Conservation (phyloP, 768 basidiomycete genomes). For the Suillus ampliporus region DNA sequence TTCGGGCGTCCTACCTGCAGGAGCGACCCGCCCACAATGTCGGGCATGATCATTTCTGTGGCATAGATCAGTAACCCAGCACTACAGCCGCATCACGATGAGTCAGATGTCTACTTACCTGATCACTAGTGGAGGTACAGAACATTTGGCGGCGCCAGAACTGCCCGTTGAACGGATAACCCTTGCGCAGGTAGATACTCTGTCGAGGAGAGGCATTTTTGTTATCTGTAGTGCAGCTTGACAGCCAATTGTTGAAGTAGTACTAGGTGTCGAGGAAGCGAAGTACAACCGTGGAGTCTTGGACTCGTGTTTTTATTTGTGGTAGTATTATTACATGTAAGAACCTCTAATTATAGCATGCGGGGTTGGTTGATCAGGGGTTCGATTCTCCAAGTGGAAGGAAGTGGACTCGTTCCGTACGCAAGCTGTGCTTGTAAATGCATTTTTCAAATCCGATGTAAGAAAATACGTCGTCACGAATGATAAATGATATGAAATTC, state of each 20-base stretch:
- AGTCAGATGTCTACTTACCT: conserved; percentile 1
- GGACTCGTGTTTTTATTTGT: no score
- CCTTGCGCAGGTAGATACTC: conserved; percentile 6
- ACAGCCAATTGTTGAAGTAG: neutral
- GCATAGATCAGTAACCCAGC: neutral
- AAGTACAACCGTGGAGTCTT: neutral
- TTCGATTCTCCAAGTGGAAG: no score
- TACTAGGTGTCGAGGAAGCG: neutral
- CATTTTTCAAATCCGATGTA: neutral
- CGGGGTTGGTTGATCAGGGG: neutral
- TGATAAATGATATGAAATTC: neutral
- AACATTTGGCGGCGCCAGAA: conserved; percentile 2
- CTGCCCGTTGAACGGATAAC: conserved; percentile 6
- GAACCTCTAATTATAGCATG: neutral
- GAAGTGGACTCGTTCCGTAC: no score
- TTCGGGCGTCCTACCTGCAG: neutral
- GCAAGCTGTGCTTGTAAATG: neutral
- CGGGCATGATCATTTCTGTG: conserved; percentile 1
- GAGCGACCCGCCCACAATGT: neutral
- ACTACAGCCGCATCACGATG: neutral
- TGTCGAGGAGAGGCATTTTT: conserved; percentile 11
- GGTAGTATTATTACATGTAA: neutral
- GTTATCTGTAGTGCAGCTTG: neutral
- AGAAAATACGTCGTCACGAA: neutral
- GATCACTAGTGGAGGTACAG: no score